A percentile compares a stretch with the other conserved stretches of the same genome.
phyloP scores from a whole-genome alignment of 2,329 filamentous ascomycete species.

The Fusarium pseudonygamai region DNA sequence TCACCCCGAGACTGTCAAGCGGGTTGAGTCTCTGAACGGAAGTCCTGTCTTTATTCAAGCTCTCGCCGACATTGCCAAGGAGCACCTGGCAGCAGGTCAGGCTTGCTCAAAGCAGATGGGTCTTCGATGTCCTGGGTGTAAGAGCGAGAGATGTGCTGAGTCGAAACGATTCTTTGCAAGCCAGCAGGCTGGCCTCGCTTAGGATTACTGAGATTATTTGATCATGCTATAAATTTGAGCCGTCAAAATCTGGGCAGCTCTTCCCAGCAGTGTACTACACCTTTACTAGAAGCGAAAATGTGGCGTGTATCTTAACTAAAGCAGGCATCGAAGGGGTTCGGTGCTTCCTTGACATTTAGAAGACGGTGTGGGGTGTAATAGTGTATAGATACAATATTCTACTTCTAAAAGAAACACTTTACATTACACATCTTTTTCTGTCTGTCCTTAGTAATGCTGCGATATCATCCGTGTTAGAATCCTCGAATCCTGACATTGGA shows the following conservation, averaged over 20 bases:
- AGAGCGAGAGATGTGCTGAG: slow-evolving; percentile 85
- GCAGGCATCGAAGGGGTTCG: slow-evolving; percentile 7
- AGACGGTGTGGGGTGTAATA: not conserved
- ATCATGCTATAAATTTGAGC: not conserved
- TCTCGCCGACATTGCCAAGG: slow-evolving; percentile 85
- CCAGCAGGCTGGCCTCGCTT: slow-evolving; percentile 46
- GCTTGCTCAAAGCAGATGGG: slow-evolving; percentile 85
- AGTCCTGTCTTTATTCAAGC: slow-evolving; percentile 90
- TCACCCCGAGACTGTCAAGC: slow-evolving; percentile 81
- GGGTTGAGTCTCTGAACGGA: slow-evolving; percentile 91
- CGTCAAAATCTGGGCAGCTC: not conserved
- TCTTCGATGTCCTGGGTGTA: slow-evolving; percentile 91
- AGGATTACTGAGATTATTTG: not conserved
- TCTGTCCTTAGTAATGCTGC: not conserved
- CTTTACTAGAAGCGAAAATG: slow-evolving; percentile 9
- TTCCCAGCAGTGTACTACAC: slow-evolving; percentile 29
- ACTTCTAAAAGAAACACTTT: not conserved
- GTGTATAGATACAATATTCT: slow-evolving; percentile 16
- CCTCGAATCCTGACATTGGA: not conserved
- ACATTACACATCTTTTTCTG: not conserved
- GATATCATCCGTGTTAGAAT: not conserved
- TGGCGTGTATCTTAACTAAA: slow-evolving; percentile 20
- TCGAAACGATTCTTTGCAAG: slow-evolving; percentile 73
- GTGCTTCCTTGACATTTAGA: not conserved
- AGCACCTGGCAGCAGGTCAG: slow-evolving; percentile 75